Conservation (phyloP, 768 basidiomycete genomes). For the Trametes coccinea region DNA sequence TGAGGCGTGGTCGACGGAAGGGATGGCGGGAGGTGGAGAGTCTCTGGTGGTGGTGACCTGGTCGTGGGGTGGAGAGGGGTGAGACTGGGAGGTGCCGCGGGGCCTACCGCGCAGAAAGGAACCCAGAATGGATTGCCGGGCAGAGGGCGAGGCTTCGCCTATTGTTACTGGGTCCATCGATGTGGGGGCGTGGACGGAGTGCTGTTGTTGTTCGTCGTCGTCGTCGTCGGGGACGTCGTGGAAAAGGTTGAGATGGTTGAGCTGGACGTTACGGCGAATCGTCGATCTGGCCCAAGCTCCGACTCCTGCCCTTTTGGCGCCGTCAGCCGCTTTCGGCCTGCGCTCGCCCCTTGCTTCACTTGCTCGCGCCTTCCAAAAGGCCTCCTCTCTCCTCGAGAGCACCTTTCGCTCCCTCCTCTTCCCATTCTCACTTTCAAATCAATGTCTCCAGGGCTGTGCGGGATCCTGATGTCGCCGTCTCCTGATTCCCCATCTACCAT, state of each 20-base stretch:
- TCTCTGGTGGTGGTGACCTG: slow-evolving; percentile 36
- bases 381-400: background rate
- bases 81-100: slow-evolving; percentile 65
- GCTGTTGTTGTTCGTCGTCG: slow-evolving; percentile 13
- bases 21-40: slow-evolving; percentile 47
- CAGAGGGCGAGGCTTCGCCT: slow-evolving; percentile 34
- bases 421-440: background rate
- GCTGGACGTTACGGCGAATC: slow-evolving; percentile 12
- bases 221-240: slow-evolving; percentile 11
- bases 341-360: slow-evolving; percentile 13
- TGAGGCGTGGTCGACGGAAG: slow-evolving; percentile 32
- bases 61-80: slow-evolving; percentile 40
- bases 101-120: slow-evolving; percentile 72
- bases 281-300: slow-evolving; percentile 19
- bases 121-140: slow-evolving; percentile 67
- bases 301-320: slow-evolving; percentile 22
- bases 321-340: slow-evolving; percentile 22
- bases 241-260: slow-evolving; percentile 13
- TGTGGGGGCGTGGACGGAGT: slow-evolving; percentile 12
- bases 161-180: slow-evolving; percentile 33
- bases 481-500: background rate
- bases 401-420: background rate
- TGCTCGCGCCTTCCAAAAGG: background rate
- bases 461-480: background rate
- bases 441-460: background rate